Evolutionary conservation across 306 rosid species (phyloP), one percentile per base, ranked within the genome.

Genomic region (Gynostemma pentaphyllum): DNA sequence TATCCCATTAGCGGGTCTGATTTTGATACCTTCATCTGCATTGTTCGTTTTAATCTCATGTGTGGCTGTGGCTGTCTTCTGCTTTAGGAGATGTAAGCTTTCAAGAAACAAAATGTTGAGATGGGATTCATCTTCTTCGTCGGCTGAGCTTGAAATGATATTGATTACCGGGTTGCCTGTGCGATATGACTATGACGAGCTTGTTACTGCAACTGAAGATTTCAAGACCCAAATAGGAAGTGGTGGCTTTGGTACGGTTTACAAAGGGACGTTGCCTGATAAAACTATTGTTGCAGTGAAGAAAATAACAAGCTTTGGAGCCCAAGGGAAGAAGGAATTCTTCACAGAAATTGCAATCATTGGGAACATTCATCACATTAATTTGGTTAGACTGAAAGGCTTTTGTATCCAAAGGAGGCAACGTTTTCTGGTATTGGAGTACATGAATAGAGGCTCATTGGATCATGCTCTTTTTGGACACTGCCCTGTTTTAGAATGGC

Each of bases 401-500:
- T 91, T 85, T 23, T 91, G 98, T n/a, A 86, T 80, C 28, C 83
- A 83, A 56, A 83, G 89, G 59, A 81, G 95, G 67, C 87, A 82
- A 26, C 82, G 92, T 7, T 59, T 87, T 52, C 64, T 88, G 80
- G 95, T 88, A 29, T 88, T 85, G 57, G 96, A 85, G 78, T 91
- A 85, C 66, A 91, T 91, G 98, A 83, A 85, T 21, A 94, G 84
- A 23, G 85, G 98, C 30, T 91, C 98, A 14, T 70, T 91, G 50
- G 98, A 88, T 57, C 71, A 81, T 1, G 77, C 78, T 69, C 85
- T 91, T 55, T 91, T 87, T 49, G 92, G 96, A 1, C 44, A 71
- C 56, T 91, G 83, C 48, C 88, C 89, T 0, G 87, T 77, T 32
- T 71, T 91, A 54, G 96, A 87, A 60, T 91, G 98, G 98, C 78